These are phyloP conservation scores for Diutina sp. DNA, from an alignment of 1,139 yeast species.

Conservation along the genomic window DNA sequence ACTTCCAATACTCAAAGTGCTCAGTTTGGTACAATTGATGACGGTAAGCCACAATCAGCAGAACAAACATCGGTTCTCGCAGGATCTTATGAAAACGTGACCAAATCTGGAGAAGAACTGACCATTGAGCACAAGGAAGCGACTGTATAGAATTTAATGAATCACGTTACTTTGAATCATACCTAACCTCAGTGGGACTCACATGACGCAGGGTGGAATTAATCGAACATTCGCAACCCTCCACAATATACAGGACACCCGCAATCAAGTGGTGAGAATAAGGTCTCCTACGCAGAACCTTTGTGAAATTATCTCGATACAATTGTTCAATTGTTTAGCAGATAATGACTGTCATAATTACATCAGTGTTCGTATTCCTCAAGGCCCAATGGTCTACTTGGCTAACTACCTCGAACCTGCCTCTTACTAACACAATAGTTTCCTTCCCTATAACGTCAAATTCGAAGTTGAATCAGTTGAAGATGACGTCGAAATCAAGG, in stretches of 20 bases:
- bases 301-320: neutral
- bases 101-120: neutral
- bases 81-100: neutral
- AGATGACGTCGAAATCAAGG: constrained; percentile 2
- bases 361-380: neutral
- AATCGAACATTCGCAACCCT: neutral
- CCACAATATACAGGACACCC: neutral
- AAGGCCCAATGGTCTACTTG: neutral
- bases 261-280: neutral
- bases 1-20: neutral
- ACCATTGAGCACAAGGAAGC: neutral
- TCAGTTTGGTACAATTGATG: neutral
- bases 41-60: neutral
- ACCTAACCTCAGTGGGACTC: neutral
- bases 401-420: neutral
- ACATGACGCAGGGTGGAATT: neutral
- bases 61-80: neutral
- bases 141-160: neutral
- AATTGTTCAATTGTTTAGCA: neutral
- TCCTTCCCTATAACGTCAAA: constrained; percentile 61
- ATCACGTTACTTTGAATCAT: too few species aligned
- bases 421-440: constrained; percentile 20
- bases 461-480: constrained; percentile 32
- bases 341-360: neutral
- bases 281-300: neutral